Percentiles rank a stretch among this genome's conserved stretches.
These are phyloP conservation scores for Penicillium crystallinum DNA, from an alignment of 495 filamentous ascomycete species.

Conservation along the genomic window DNA sequence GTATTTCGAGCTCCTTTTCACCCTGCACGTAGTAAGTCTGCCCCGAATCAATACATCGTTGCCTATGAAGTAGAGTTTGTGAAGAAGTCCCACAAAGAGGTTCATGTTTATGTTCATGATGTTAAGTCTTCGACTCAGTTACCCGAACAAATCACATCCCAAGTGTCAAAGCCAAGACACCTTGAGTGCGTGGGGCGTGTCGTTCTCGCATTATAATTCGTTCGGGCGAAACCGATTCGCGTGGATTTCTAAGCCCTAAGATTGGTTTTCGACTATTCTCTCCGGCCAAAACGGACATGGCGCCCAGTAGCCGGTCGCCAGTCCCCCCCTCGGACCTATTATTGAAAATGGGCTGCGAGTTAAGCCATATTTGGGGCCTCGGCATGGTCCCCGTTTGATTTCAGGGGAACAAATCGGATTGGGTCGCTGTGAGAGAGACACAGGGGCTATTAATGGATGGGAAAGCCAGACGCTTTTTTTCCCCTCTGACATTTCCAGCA, in stretches of 20 bases:
- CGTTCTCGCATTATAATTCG: not conserved
- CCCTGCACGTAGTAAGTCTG: no score
- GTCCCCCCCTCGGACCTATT: not conserved
- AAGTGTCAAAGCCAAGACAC: conserved; percentile 13
- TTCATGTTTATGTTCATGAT: no score
- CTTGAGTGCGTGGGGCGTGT: conserved; percentile 9
- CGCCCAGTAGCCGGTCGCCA: not conserved
- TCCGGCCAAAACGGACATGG: conserved; percentile 7
- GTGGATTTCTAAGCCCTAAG: conserved; percentile 14
- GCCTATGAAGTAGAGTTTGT: no score
- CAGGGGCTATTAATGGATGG: conserved; percentile 17
- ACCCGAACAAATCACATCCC: conserved; percentile 10
- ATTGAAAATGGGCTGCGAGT: not conserved
- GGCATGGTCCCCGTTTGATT: conserved; percentile 3
- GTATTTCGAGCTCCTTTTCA: no score
- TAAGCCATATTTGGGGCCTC: not conserved
- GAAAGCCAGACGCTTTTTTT: conserved; percentile 7
- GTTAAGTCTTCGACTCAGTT: no score
- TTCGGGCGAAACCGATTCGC: conserved; percentile 12
- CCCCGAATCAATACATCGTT: no score
- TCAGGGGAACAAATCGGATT: conserved; percentile 20
- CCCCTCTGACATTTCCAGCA: conserved; percentile 1
- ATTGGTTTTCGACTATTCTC: conserved; percentile 15
- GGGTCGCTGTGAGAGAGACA: not conserved
- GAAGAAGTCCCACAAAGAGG: no score